Evolutionary conservation across 1,284 basidiomycete genomes (phyloP).

Genomic region (Blastosporella zonata): DNA sequence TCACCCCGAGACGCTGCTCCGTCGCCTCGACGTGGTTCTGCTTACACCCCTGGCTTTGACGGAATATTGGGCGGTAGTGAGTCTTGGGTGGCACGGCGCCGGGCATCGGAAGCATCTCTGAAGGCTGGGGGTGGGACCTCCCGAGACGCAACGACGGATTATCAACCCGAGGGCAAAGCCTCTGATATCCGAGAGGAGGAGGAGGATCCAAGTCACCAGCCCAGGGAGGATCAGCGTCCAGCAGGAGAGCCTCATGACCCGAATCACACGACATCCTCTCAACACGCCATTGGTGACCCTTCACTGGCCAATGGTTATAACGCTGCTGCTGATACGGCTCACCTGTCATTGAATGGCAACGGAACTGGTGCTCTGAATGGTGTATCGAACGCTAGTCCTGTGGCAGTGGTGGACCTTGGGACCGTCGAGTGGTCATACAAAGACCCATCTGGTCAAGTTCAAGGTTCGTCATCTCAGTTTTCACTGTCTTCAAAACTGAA

Average conservation of each 20-base stretch:
- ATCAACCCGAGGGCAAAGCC: conserved; percentile 33
- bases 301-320: conserved; percentile 9
- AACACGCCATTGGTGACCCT: conserved; percentile 1
- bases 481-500: conserved; percentile 3
- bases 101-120: conserved; percentile 48
- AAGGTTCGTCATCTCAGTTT: conserved; percentile 53
- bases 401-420: conserved; percentile 58
- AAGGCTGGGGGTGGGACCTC: conserved; percentile 36
- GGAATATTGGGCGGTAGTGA: conserved; percentile 67
- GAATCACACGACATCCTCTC: conserved; percentile 2
- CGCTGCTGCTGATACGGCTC: conserved; percentile 17
- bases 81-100: conserved; percentile 61
- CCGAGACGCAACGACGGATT: conserved; percentile 40
- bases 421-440: conserved; percentile 88
- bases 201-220: conserved; percentile 33
- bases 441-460: conserved; percentile 85
- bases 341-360: conserved; percentile 19
- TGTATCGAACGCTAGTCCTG: conserved; percentile 27
- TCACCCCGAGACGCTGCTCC: conserved; percentile 61
- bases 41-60: conserved; percentile 60
- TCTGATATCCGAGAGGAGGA: conserved; percentile 58
- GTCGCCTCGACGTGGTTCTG: conserved; percentile 62
- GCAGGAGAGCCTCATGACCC: conserved; percentile 8
- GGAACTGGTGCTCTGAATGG: conserved; percentile 17
- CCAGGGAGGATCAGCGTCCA: conserved; percentile 9